Percentiles rank a stretch among this genome's conserved stretches.
Conservation (phyloP, 768 basidiomycete genomes). For the Gelatoporia subvermispora region DNA sequence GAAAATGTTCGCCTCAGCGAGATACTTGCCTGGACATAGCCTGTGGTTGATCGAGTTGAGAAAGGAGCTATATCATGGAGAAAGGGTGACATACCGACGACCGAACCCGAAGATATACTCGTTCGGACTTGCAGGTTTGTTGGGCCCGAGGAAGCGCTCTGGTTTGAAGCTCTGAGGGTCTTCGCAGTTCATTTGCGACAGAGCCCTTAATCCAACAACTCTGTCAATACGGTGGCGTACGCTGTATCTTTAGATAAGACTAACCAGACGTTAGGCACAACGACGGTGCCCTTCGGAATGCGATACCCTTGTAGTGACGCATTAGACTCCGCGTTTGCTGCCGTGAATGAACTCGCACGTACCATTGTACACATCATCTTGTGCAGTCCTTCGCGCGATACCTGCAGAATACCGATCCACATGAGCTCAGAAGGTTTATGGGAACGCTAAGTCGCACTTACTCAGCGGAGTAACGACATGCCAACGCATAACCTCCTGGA, state of each 20-base stretch:
- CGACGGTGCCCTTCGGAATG: slow-evolving; percentile 24
- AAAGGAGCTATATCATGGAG: too few species aligned
- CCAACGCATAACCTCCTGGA: slow-evolving; percentile 48
- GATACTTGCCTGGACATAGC: slow-evolving; percentile 48
- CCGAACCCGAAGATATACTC: slow-evolving; percentile 32
- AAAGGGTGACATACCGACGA: slow-evolving; percentile 16
- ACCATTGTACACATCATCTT: slow-evolving; percentile 21
- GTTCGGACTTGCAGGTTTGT: slow-evolving; percentile 16
- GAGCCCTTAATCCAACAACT: slow-evolving; percentile 28
- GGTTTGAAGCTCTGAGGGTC: slow-evolving; percentile 23
- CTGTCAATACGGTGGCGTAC: slow-evolving; percentile 9
- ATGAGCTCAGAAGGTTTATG: background rate
- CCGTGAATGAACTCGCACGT: too few species aligned
- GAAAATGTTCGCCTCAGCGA: slow-evolving; percentile 45
- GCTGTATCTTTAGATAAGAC: background rate
- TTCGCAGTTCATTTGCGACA: slow-evolving; percentile 21
- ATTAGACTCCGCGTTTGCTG: too few species aligned
- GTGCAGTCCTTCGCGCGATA: slow-evolving; percentile 15
- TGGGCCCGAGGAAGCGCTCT: slow-evolving; percentile 19
- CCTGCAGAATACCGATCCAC: slow-evolving; percentile 3
- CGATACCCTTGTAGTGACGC: slow-evolving; percentile 15
- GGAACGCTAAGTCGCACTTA: background rate
- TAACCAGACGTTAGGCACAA: slow-evolving; percentile 23
- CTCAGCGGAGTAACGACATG: background rate
- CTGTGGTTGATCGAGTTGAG: slow-evolving; percentile 11